Percentiles rank a stretch among this genome's conserved stretches.
phyloP scores from a whole-genome alignment of 805 yeast species.

The Candida mattraensis region DNA sequence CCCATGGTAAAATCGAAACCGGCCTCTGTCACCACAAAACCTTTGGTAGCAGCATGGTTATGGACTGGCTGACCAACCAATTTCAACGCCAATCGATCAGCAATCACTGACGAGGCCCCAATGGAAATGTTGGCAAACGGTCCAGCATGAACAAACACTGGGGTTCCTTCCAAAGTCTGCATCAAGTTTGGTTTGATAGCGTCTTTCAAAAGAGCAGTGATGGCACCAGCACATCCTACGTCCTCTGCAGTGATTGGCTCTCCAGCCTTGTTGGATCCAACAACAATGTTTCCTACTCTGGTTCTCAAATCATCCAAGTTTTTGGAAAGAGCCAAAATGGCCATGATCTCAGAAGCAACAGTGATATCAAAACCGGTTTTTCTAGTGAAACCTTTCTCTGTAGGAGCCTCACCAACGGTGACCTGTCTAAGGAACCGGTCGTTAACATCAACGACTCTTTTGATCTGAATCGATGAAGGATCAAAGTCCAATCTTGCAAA shows the following conservation, averaged over 20 bases:
- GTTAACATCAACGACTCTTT: conserved; percentile 82
- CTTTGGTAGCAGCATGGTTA: conserved; percentile 45
- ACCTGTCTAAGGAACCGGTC: conserved; percentile 78
- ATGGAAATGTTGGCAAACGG: conserved; percentile 87
- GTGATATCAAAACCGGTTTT: conserved; percentile 80
- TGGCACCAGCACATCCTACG: conserved; percentile 83
- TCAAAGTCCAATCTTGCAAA: conserved; percentile 75
- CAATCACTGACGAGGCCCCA: conserved; percentile 82
- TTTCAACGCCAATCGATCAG: conserved; percentile 80
- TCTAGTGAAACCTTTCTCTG: conserved; percentile 73
- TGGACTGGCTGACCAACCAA: conserved; percentile 54
- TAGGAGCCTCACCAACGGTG: conserved; percentile 78
- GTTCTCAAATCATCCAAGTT: conserved; percentile 71
- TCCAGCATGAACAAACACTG: conserved; percentile 85
- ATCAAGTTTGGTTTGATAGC: conserved; percentile 82
- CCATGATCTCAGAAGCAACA: conserved; percentile 86
- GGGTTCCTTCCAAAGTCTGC: conserved; percentile 89
- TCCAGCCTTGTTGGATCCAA: conserved; percentile 66
- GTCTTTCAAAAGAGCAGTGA: conserved; percentile 77
- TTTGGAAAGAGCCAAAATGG: conserved; percentile 72
- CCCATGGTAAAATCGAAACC: conserved; percentile 93
- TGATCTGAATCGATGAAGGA: conserved; percentile 78
- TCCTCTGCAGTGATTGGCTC: conserved; percentile 82
- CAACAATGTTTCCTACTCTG: conserved; percentile 73
- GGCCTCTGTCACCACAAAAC: conserved; percentile 84